Percentiles rank a stretch among this genome's conserved stretches.
Evolutionary conservation across 2,329 filamentous ascomycete genomes (phyloP).

Genomic region (Cryphonectria radicalis): DNA sequence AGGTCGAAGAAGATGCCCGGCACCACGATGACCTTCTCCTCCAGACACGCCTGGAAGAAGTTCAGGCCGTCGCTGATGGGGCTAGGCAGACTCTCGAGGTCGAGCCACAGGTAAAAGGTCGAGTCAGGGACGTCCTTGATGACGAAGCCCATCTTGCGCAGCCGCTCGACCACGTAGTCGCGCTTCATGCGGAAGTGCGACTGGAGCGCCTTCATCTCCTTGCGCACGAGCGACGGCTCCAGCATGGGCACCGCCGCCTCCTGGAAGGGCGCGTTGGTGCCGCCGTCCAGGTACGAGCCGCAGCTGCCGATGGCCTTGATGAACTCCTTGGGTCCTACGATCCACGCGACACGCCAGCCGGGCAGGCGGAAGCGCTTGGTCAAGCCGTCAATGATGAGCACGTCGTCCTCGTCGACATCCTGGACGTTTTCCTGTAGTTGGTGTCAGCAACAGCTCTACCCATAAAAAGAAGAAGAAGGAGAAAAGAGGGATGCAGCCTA

Average conservation of each 20-base stretch:
- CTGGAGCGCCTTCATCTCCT: conserved; percentile 90
- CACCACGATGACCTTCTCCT: conserved; percentile 95
- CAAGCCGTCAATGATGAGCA: conserved; percentile 91
- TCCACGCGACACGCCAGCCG: conserved; percentile 96
- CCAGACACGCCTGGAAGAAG: conserved; percentile 93
- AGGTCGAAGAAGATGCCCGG: conserved; percentile 98
- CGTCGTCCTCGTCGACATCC: conserved; percentile 87
- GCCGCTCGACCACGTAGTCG: conserved; percentile 82
- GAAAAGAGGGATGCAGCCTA: not conserved
- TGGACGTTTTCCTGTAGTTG: conserved; percentile 70
- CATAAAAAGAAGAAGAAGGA: not conserved
- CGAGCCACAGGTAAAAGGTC: conserved; percentile 88
- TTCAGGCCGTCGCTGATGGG: conserved; percentile 90
- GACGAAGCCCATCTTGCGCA: conserved; percentile 84
- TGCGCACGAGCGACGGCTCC: conserved; percentile 77
- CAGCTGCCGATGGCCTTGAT: conserved; percentile 91
- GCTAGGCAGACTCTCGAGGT: conserved; percentile 71
- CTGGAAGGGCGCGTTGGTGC: conserved; percentile 90
- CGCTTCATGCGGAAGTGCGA: conserved; percentile 88
- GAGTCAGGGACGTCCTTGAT: conserved; percentile 85
- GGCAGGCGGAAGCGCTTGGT: conserved; percentile 97
- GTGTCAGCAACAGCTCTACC: not conserved
- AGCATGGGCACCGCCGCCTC: conserved; percentile 92
- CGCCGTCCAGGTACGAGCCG: conserved; percentile 92
- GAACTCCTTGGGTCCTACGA: conserved; percentile 94